phyloP scores from a whole-genome alignment of 495 filamentous ascomycete genomes.

The Xylaria grammica region DNA sequence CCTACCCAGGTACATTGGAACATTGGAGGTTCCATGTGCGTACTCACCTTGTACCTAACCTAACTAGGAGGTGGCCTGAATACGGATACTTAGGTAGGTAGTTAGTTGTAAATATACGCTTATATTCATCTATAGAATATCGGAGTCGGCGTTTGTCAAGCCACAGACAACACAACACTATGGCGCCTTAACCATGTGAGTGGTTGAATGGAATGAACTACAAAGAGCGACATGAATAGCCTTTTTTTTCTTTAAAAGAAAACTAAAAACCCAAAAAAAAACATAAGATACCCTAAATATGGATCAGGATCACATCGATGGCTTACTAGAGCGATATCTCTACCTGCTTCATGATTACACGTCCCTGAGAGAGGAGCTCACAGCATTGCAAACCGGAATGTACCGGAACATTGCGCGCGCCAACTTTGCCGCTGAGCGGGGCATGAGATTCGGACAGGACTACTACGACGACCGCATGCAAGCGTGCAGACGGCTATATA shows the following conservation, averaged over 20 bases:
- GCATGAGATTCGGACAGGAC: slow-evolving; percentile 67
- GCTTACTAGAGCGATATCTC: slow-evolving; percentile 72
- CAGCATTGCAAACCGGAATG: slow-evolving; percentile 58
- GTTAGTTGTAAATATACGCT: too few species aligned
- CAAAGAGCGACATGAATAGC: too few species aligned
- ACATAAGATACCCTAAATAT: slow-evolving; percentile 16
- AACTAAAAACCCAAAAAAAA: not conserved
- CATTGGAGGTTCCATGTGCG: too few species aligned
- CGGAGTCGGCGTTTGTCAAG: too few species aligned
- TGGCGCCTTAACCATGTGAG: too few species aligned
- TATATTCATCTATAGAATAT: too few species aligned
- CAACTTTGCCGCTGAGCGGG: slow-evolving; percentile 70
- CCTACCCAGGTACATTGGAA: too few species aligned
- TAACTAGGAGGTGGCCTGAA: too few species aligned
- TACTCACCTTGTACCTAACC: too few species aligned
- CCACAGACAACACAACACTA: too few species aligned
- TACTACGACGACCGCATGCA: slow-evolving; percentile 78
- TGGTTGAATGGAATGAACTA: too few species aligned
- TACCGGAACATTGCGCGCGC: slow-evolving; percentile 67
- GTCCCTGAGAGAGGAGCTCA: slow-evolving; percentile 59
- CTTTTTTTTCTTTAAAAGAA: not conserved
- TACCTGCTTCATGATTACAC: slow-evolving; percentile 73
- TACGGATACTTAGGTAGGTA: too few species aligned
- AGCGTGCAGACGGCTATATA: slow-evolving; percentile 50
- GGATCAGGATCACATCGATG: slow-evolving; percentile 59